Percentiles rank a stretch among this genome's conserved stretches.
These are phyloP conservation scores for Beauveria sp. DNA, from an alignment of 2,329 filamentous ascomycete species.

Conservation along the genomic window DNA sequence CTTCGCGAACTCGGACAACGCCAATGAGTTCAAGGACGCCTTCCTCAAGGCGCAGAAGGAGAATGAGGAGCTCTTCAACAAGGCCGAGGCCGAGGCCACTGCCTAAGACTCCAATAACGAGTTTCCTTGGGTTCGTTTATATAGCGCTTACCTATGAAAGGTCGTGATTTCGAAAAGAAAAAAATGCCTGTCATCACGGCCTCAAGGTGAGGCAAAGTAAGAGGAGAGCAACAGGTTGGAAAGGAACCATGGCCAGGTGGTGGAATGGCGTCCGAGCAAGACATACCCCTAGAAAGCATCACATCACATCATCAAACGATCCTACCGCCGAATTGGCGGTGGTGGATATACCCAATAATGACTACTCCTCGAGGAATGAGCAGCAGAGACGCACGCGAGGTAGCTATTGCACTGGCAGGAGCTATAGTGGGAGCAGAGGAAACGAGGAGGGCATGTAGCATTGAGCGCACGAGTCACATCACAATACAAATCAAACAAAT, in stretches of 20 bases:
- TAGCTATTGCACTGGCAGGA: neutral
- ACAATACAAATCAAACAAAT: constrained; percentile 8
- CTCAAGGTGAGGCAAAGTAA: neutral
- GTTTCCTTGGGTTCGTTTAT: too few species aligned
- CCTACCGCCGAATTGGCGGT: constrained; percentile 3
- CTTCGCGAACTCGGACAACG: constrained; percentile 96
- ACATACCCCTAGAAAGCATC: constrained; percentile 7
- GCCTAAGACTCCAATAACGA: constrained; percentile 4
- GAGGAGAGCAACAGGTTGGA: neutral
- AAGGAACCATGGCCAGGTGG: neutral
- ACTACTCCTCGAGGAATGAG: neutral
- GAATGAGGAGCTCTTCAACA: constrained; percentile 78
- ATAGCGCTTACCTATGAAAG: too few species aligned
- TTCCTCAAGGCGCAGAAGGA: constrained; percentile 96
- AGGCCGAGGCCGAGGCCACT: constrained; percentile 27
- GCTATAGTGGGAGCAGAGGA: neutral
- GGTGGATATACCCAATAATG: constrained; percentile 10
- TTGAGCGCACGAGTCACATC: constrained; percentile 11
- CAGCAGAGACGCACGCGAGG: neutral
- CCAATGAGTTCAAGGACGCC: constrained; percentile 94
- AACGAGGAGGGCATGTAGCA: constrained; percentile 6
- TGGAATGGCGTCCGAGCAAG: neutral
- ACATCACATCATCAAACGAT: constrained; percentile 7
- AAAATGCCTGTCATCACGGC: constrained; percentile 8
- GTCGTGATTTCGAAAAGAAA: too few species aligned